phyloP scores from a whole-genome alignment of 2,329 filamentous ascomycete species.

The Pseudogymnoascus destructans region DNA sequence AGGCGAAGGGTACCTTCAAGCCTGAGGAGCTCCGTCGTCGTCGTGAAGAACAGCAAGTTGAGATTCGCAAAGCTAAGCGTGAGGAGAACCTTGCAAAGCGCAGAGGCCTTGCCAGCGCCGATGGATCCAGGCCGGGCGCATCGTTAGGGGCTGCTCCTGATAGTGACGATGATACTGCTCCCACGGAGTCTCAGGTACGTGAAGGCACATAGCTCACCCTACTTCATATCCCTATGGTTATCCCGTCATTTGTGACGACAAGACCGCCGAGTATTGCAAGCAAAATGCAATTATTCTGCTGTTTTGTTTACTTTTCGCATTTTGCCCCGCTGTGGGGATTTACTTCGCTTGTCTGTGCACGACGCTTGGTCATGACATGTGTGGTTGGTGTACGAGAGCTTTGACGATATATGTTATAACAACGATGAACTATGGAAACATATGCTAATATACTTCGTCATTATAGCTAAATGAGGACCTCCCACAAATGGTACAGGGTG shows the following conservation, averaged over 20 bases:
- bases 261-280: neutral
- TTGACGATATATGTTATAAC: constrained; percentile 6
- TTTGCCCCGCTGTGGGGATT: constrained; percentile 10
- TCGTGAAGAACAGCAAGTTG: constrained; percentile 97
- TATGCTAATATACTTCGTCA: constrained; percentile 13
- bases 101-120: constrained; percentile 77
- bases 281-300: constrained; percentile 4
- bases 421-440: constrained; percentile 4
- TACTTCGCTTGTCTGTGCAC: constrained; percentile 6
- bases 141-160: constrained; percentile 80
- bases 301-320: constrained; percentile 10
- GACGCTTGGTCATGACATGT: neutral
- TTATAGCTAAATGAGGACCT: constrained; percentile 88
- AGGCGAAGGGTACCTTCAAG: constrained; percentile 98
- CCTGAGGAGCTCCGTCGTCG: constrained; percentile 96
- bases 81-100: constrained; percentile 98
- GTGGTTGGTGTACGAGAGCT: neutral
- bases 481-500: constrained; percentile 92
- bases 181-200: constrained; percentile 91
- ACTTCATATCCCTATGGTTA: neutral
- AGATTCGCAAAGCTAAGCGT: constrained; percentile 96
- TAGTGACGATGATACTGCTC: constrained; percentile 92
- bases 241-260: neutral
- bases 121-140: constrained; percentile 59
- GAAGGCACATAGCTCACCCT: constrained; percentile 9